phyloP scores from a whole-genome alignment of 1,284 basidiomycete genomes.

The Polyporus tsugae region DNA sequence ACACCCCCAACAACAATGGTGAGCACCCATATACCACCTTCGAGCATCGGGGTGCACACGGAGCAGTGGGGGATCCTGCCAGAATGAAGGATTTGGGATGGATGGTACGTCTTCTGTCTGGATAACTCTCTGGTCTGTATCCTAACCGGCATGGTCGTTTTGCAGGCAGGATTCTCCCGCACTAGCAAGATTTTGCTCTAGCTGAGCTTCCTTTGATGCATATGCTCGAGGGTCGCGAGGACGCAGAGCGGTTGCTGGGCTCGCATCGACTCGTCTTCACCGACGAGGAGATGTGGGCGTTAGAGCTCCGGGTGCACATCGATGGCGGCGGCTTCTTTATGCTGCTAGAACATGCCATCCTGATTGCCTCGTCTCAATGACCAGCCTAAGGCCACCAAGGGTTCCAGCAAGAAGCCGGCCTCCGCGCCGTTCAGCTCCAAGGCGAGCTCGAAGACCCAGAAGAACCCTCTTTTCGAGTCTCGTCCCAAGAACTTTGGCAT shows the following conservation, averaged over 20 bases:
- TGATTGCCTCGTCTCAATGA: slow-evolving; percentile 87
- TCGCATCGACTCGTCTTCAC: slow-evolving; percentile 38
- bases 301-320: slow-evolving; percentile 77
- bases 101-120: slow-evolving; percentile 58
- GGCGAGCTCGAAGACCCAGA: slow-evolving; percentile 78
- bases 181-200: slow-evolving; percentile 34
- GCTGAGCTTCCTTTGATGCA: slow-evolving; percentile 38
- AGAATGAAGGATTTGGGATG: slow-evolving; percentile 46
- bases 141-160: slow-evolving; percentile 17
- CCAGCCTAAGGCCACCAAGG: slow-evolving; percentile 78
- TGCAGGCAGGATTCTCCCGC: slow-evolving; percentile 36
- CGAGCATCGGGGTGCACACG: slow-evolving; percentile 38
- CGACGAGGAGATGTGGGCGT: slow-evolving; percentile 43
- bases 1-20: slow-evolving; percentile 52
- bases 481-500: slow-evolving; percentile 94
- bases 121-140: slow-evolving; percentile 47
- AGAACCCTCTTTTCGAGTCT: slow-evolving; percentile 98
- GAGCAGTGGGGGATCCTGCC: slow-evolving; percentile 45
- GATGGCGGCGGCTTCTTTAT: slow-evolving; percentile 46
- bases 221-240: slow-evolving; percentile 29
- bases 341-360: slow-evolving; percentile 49
- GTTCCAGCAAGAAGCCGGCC: slow-evolving; percentile 82
- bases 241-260: slow-evolving; percentile 57
- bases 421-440: slow-evolving; percentile 78
- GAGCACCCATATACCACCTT: slow-evolving; percentile 40